These are phyloP conservation scores for Conticribra guillardii DNA, from an alignment of 108 stramenopile genomes.

Conservation along the genomic window DNA sequence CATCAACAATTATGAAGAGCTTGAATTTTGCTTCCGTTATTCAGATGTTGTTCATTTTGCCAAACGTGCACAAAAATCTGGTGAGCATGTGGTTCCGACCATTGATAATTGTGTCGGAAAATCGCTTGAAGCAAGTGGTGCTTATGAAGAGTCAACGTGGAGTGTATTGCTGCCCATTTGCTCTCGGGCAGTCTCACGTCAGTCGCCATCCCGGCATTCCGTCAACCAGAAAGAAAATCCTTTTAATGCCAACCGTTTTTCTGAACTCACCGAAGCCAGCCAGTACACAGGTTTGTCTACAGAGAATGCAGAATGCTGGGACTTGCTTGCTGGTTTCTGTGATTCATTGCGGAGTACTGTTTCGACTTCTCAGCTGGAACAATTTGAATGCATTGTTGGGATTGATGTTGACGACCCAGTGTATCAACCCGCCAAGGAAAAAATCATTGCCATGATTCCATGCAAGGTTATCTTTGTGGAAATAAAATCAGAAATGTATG, in stretches of 20 bases:
- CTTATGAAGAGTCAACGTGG: constrained; percentile 6
- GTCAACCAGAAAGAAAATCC: neutral
- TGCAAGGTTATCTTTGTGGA: constrained; percentile 38
- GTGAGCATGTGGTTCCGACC: neutral
- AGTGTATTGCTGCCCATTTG: constrained; percentile 29
- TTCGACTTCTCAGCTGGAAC: neutral
- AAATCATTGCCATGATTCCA: constrained; percentile 16
- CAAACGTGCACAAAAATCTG: neutral
- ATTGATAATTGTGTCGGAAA: neutral
- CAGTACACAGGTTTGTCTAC: constrained; percentile 10
- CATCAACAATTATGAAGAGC: constrained; percentile 40
- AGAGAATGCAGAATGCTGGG: constrained; percentile 33
- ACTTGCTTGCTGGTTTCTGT: constrained; percentile 18
- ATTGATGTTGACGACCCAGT: constrained; percentile 47
- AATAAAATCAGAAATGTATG: constrained; percentile 40
- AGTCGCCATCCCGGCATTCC: constrained; percentile 6
- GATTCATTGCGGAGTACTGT: constrained; percentile 31
- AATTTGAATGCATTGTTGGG: constrained; percentile 40
- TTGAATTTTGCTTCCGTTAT: constrained; percentile 43
- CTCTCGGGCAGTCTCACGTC: neutral
- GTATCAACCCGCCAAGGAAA: constrained; percentile 21
- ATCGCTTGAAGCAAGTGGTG: neutral
- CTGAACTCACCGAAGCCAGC: constrained; percentile 15
- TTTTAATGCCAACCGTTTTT: constrained; percentile 27
- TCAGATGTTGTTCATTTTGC: constrained; percentile 37